Conservation (phyloP, 306 rosid species). For the Neltuma alba region DNA sequence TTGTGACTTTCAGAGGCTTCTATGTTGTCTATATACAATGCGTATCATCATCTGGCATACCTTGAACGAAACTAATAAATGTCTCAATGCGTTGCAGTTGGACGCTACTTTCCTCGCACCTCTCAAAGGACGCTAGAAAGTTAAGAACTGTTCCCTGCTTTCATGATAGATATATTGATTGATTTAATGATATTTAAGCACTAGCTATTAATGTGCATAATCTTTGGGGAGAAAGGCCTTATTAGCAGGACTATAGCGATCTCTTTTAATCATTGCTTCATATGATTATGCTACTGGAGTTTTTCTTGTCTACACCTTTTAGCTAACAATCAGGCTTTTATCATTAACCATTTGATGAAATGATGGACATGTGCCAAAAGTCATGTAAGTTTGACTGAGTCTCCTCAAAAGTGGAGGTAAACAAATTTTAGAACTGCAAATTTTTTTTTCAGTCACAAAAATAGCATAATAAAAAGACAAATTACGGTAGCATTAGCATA, state of each 20-base stretch:
- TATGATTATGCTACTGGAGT: not conserved
- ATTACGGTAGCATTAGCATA: constrained; percentile 8
- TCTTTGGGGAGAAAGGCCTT: not conserved
- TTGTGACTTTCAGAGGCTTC: not conserved
- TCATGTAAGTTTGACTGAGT: not conserved
- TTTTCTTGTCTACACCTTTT: not conserved
- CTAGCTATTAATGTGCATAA: not conserved
- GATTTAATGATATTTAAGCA: not conserved
- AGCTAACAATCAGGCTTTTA: constrained; percentile 8
- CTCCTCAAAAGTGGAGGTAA: constrained; percentile 25
- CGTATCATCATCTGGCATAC: not conserved
- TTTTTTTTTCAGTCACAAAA: not conserved
- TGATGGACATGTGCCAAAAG: not conserved
- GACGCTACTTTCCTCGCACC: not conserved
- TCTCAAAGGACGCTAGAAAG: not conserved
- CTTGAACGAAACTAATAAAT: not conserved
- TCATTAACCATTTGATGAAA: not conserved
- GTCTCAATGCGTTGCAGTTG: not conserved
- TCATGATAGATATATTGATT: not conserved
- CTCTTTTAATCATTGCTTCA: constrained; percentile 6
- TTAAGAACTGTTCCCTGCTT: not conserved
- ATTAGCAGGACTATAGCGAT: not conserved
- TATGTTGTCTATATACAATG: not conserved
- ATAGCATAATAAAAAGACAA: not conserved
- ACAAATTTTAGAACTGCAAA: constrained; percentile 1